Evolutionary conservation across 2,329 filamentous ascomycete species (phyloP), one percentile per base, ranked within the genome.

Genomic region (Botrytis squamosa): DNA sequence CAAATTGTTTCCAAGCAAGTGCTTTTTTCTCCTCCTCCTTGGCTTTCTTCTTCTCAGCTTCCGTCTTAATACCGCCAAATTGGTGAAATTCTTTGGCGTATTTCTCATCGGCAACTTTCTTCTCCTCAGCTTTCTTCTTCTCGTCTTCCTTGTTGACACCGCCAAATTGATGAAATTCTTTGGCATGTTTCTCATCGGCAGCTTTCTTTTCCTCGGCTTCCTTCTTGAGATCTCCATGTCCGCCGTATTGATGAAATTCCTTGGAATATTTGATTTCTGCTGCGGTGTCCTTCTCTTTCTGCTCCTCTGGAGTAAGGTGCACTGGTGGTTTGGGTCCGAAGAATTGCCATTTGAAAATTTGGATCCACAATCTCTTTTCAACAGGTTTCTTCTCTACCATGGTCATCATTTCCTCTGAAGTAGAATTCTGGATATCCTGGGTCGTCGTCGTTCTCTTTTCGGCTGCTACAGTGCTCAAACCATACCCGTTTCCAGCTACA

Each of bases 401-500:
- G 22, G 22, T 6, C 9, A 5, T 22, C 46, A 49, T n/a, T 55
- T 55, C 49, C 25, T n/a, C 12, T 55, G 49, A 16, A n/a, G 49
- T 55, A 14, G 12, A 6, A n/a, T 55, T 55, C 25, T n/a, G 49
- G 25, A n/a, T 55, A 25, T 55, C 25, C 49, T 55, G 12, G 25
- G 49, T 25, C 12, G 12, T 25, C 49, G 3, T 2, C 10, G 12
- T 55, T 55, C 49, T 59, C 8, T 59, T 59, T 59, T 36, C 14
- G 18, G 20, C 55, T 59, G 49, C 52, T 33, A 76, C 77, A 77
- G 87, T 83, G 29, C 80, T 81, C 49, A 88, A 80, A 0, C 75
- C 8, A 80, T 77, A 3, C n/a, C 82, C 81, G 73, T 86, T 80
- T 0, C 87, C 87, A 0, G 78, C 70, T 1, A 79, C 78, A 80